phyloP scores from a whole-genome alignment of 345 rosid species.

The Syzygium aromaticum region DNA sequence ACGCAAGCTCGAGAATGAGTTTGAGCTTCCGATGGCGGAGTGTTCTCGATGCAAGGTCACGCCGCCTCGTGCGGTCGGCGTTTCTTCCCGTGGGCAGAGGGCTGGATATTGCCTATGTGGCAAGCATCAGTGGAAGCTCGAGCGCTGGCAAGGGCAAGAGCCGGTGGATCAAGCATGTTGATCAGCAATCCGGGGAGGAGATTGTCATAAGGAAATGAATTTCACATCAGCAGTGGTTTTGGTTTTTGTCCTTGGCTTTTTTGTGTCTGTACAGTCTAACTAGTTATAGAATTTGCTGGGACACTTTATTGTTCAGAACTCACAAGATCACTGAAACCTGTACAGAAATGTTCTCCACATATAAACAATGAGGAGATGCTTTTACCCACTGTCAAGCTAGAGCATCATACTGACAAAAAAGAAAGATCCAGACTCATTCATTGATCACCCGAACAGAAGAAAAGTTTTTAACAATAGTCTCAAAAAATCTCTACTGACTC shows the following conservation, averaged over 20 bases:
- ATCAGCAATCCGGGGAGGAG: slow-evolving; percentile 68
- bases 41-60: slow-evolving; percentile 34
- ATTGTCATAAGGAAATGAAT: slow-evolving; percentile 43
- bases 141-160: slow-evolving; percentile 20
- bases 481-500: background rate
- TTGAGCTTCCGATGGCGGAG: slow-evolving; percentile 55
- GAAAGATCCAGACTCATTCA: background rate
- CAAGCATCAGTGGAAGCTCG: slow-evolving; percentile 18
- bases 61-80: slow-evolving; percentile 59
- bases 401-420: background rate
- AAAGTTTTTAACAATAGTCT: background rate
- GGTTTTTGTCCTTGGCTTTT: background rate
- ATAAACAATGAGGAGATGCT: background rate
- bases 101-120: slow-evolving; percentile 64
- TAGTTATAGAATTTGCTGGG: background rate
- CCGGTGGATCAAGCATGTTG: slow-evolving; percentile 77
- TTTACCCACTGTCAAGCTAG: background rate
- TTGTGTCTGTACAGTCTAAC: background rate
- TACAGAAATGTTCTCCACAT: background rate
- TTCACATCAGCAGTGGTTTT: background rate
- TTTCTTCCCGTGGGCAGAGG: slow-evolving; percentile 72
- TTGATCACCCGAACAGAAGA: background rate
- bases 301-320: background rate
- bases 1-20: slow-evolving; percentile 30
- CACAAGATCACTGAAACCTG: background rate